Conservation (phyloP, 1,284 basidiomycete genomes). For the Peniophora sp. region DNA sequence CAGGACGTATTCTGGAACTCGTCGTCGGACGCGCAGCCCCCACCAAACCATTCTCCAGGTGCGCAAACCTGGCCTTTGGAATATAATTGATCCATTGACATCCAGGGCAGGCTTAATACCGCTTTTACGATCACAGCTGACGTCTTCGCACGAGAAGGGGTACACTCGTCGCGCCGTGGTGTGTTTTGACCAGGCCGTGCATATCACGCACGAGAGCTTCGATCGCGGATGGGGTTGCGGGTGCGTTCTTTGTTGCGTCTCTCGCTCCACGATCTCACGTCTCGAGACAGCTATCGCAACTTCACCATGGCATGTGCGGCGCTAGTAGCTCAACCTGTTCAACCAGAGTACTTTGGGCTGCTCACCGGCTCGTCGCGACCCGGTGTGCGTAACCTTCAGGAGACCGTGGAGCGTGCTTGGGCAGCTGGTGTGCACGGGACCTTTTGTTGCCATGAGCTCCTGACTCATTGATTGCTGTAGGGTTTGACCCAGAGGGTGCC, state of each 20-base stretch:
- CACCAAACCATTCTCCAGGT: constrained; percentile 70
- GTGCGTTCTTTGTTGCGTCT: constrained; percentile 27
- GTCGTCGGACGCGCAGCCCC: constrained; percentile 37
- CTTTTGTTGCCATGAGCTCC: neutral
- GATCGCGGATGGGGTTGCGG: constrained; percentile 70
- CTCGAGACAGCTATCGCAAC: constrained; percentile 66
- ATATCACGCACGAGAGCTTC: constrained; percentile 51
- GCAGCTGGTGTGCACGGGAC: constrained; percentile 35
- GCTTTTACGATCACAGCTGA: constrained; percentile 50
- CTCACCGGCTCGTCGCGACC: constrained; percentile 52
- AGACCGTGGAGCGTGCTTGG: constrained; percentile 80
- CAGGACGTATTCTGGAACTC: constrained; percentile 62
- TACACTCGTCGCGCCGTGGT: constrained; percentile 54
- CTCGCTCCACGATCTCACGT: neutral
- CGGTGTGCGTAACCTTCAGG: constrained; percentile 66
- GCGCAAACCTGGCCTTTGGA: constrained; percentile 8
- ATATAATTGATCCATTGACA: neutral
- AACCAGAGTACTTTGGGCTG: constrained; percentile 53
- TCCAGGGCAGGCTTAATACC: constrained; percentile 53
- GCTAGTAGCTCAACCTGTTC: constrained; percentile 55
- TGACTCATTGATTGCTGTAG: constrained; percentile 25
- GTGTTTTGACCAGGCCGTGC: constrained; percentile 53
- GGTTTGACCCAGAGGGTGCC: constrained; percentile 68
- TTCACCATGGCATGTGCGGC: constrained; percentile 76
- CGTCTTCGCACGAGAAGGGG: constrained; percentile 42